Evolutionary conservation across 2,329 filamentous ascomycete species (phyloP).

Genomic region (Dothiorella sarmentorum): DNA sequence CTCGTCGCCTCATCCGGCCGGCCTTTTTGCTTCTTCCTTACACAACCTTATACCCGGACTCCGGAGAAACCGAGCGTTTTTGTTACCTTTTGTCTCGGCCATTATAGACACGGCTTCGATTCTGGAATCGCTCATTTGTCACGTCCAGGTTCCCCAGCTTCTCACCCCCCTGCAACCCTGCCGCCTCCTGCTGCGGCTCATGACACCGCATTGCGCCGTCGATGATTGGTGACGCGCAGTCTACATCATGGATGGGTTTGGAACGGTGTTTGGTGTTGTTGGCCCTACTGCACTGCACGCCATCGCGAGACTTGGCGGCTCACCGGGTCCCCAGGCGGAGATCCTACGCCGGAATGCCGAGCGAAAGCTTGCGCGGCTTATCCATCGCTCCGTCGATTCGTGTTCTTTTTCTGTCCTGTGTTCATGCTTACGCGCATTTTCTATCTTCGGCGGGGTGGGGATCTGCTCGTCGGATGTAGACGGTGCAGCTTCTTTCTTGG

Average conservation of each 20-base stretch:
- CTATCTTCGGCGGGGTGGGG: conserved; percentile 1
- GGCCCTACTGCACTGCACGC: conserved; percentile 14
- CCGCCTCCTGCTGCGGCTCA: conserved; percentile 1
- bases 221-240: conserved; percentile 4
- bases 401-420: background rate
- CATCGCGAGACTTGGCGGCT: conserved; percentile 6
- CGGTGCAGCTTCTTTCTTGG: conserved; percentile 2
- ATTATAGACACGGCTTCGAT: background rate
- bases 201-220: conserved; percentile 5
- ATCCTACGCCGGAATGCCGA: conserved; percentile 13
- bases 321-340: conserved; percentile 19
- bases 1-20: background rate
- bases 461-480: background rate
- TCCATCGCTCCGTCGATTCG: background rate
- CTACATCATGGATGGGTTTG: conserved; percentile 7
- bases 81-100: background rate
- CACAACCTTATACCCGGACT: conserved; percentile 13
- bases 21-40: conserved; percentile 5
- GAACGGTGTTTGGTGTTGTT: background rate
- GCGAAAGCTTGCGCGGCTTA: conserved; percentile 14
- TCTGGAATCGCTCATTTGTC: conserved; percentile 5
- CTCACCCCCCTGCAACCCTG: conserved; percentile 3
- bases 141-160: background rate
- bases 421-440: conserved; percentile 14
- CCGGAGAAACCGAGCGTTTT: background rate